phyloP scores from a whole-genome alignment of 768 basidiomycete species.

The Rhodotorula babjevae region DNA sequence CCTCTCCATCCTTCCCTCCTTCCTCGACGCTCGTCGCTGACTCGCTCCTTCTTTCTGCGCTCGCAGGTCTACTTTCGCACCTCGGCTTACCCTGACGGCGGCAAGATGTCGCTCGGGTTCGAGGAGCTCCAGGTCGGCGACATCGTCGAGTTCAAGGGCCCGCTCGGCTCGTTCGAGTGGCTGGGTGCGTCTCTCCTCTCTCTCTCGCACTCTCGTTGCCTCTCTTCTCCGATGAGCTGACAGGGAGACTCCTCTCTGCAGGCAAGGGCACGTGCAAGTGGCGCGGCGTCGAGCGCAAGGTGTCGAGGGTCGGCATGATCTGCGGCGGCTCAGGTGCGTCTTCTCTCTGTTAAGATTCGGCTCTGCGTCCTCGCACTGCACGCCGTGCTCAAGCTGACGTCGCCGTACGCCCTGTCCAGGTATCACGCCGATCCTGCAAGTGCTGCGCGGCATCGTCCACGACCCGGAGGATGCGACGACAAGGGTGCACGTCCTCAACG shows the following conservation, averaged over 20 bases:
- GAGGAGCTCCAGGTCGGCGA: constrained; percentile 55
- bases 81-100: constrained; percentile 49
- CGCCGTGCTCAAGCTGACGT: neutral
- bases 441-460: constrained; percentile 53
- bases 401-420: constrained; percentile 41
- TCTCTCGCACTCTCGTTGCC: neutral
- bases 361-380: too few species aligned
- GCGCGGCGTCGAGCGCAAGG: constrained; percentile 47
- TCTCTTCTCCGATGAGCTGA: neutral
- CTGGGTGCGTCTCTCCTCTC: constrained; percentile 46
- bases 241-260: neutral
- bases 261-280: constrained; percentile 47
- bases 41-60: too few species aligned
- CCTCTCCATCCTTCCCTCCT: too few species aligned
- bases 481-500: constrained; percentile 54
- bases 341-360: too few species aligned
- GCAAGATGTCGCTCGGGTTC: constrained; percentile 56
- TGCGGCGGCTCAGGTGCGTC: constrained; percentile 57
- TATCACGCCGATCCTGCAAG: constrained; percentile 60
- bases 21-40: neutral
- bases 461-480: constrained; percentile 50
- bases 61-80: constrained; percentile 37
- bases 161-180: constrained; percentile 59
- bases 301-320: constrained; percentile 55
- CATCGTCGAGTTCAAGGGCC: constrained; percentile 58